A percentile compares a stretch with the other conserved stretches of the same genome.
phyloP scores from a whole-genome alignment of 2,329 filamentous ascomycete genomes.

The Diaporthe humulicola region DNA sequence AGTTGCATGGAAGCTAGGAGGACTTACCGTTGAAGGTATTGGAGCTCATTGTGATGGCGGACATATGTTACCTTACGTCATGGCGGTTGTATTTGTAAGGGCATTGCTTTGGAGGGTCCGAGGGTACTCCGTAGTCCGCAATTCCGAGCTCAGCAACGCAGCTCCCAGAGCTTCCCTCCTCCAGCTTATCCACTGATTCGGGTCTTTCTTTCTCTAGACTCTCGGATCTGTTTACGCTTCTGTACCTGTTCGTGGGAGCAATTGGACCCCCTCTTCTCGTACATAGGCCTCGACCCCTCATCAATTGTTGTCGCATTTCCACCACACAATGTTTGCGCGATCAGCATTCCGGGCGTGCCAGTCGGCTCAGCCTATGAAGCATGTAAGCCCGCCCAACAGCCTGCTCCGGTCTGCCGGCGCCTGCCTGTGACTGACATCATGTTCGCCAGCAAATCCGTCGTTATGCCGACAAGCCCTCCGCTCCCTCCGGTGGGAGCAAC shows the following conservation, averaged over 20 bases:
- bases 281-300: background rate
- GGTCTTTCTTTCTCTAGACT: background rate
- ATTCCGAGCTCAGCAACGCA: conserved; percentile 22
- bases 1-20: background rate
- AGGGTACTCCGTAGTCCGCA: conserved; percentile 4
- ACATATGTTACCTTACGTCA: conserved; percentile 19
- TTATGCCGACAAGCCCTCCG: conserved; percentile 76
- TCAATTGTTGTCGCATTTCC: conserved; percentile 24
- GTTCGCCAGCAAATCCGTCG: conserved; percentile 60
- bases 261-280: background rate
- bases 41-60: background rate
- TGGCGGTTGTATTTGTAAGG: conserved; percentile 10
- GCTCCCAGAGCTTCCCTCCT: background rate
- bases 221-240: background rate
- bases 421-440: conserved; percentile 40
- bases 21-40: background rate
- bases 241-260: background rate
- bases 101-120: background rate
- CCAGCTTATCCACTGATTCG: background rate
- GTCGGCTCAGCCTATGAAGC: conserved; percentile 75
- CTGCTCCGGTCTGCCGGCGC: background rate
- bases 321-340: conserved; percentile 74
- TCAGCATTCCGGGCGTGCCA: conserved; percentile 73
- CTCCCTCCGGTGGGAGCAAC: conserved; percentile 66
- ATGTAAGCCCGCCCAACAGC: conserved; percentile 61